These are phyloP conservation scores for Russula foetens DNA, from an alignment of 768 basidiomycete genomes.

Conservation along the genomic window DNA sequence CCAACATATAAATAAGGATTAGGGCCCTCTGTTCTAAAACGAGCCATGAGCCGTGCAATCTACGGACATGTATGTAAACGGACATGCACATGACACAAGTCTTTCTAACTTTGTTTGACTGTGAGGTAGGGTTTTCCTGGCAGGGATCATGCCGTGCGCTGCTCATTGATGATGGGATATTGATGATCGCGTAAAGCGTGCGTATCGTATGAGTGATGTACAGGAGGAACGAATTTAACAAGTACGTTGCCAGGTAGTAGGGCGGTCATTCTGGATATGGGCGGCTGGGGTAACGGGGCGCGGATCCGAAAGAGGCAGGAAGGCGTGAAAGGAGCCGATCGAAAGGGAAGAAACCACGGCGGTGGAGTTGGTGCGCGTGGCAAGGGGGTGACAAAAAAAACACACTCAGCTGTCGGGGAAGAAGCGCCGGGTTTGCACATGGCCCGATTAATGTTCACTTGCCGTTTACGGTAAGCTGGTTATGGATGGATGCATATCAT, in stretches of 20 bases:
- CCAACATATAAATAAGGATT: not conserved
- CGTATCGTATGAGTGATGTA: too few species aligned
- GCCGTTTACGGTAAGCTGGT: too few species aligned
- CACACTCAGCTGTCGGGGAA: not conserved
- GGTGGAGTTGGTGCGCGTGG: too few species aligned
- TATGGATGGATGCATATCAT: too few species aligned
- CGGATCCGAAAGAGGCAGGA: not conserved
- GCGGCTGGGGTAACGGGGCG: not conserved
- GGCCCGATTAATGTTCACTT: slow-evolving; percentile 5
- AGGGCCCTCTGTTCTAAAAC: not conserved
- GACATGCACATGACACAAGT: not conserved
- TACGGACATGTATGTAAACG: slow-evolving; percentile 3
- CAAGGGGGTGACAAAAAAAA: too few species aligned
- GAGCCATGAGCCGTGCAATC: too few species aligned
- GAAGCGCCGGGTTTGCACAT: slow-evolving; percentile 20
- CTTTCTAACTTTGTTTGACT: too few species aligned
- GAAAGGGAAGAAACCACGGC: not conserved
- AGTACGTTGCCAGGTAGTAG: too few species aligned
- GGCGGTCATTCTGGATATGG: too few species aligned
- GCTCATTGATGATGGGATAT: not conserved
- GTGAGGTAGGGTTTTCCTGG: not conserved
- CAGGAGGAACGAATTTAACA: too few species aligned
- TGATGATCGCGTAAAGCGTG: not conserved
- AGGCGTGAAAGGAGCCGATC: too few species aligned
- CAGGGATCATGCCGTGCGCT: not conserved